Evolutionary conservation across 1,284 basidiomycete species (phyloP).

Genomic region (Sparassis latifolia): DNA sequence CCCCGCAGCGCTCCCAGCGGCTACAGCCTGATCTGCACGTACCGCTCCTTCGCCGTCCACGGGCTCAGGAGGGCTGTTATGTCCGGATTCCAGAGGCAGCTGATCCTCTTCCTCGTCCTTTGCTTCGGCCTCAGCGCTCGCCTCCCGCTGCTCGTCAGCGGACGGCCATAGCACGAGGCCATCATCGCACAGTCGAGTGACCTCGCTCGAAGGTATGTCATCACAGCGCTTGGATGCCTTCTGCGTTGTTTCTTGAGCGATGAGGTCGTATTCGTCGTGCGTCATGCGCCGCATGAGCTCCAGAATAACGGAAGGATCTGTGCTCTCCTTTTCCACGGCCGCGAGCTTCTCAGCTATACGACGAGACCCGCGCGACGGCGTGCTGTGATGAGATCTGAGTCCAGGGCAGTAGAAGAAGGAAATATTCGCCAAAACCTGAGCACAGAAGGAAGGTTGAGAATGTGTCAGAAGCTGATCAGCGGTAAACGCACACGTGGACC

Average conservation of each 20-base stretch:
- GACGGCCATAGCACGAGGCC: slow-evolving; percentile 15
- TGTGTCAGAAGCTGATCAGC: not conserved
- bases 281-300: slow-evolving; percentile 8
- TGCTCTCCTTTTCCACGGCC: slow-evolving; percentile 12
- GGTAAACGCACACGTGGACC: slow-evolving; percentile 45
- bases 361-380: slow-evolving; percentile 19
- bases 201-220: slow-evolving; percentile 22
- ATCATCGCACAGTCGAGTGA: slow-evolving; percentile 17
- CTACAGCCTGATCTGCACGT: no score
- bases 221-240: slow-evolving; percentile 14
- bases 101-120: slow-evolving; percentile 4
- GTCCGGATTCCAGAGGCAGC: not conserved
- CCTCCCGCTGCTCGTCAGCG: slow-evolving; percentile 5
- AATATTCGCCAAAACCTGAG: slow-evolving; percentile 28
- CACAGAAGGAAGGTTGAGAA: no score
- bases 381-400: slow-evolving; percentile 8
- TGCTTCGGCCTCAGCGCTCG: not conserved
- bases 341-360: slow-evolving; percentile 20
- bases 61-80: not conserved
- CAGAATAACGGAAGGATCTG: slow-evolving; percentile 9
- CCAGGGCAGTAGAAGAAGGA: slow-evolving; percentile 23
- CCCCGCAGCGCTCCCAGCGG: no score
- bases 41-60: not conserved
- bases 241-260: slow-evolving; percentile 11
- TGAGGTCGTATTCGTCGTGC: slow-evolving; percentile 22